Base-by-base conservation (phyloP, 2,329 filamentous ascomycete genomes). In the Xylaria digitata region DNA sequence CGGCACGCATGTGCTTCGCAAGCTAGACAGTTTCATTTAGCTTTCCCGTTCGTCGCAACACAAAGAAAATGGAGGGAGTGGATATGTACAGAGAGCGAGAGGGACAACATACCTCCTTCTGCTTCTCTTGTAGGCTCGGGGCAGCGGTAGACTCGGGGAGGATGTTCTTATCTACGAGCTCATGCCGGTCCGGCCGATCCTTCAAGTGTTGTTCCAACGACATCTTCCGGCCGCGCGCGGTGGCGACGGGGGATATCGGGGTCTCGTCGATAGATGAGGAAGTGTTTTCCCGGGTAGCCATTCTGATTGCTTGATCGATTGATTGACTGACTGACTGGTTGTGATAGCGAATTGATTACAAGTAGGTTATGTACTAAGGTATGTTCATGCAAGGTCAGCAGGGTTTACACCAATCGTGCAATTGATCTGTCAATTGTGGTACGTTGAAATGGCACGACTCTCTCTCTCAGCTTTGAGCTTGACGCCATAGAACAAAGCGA, bases 131-230 rank as follows among this genome's bases (percentile, higher is more conserved):
- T 61, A 97, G 83, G 2, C 90, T 87, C 0, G 94, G 94, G 0
- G 94, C 93, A 19, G 91, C 93, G 58, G 80, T 90, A 37, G 91
- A 91, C 63, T 89, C 88, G 30, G 92, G 92, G 30, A 97, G 89
- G 78, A 97, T 97, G 80, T 97, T 97, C 73, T 92, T 91, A 77
- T 96, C 91, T 69, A 97, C 83, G 23, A 97, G 85, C 75, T 93
- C 89, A 42, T 93, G 87, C 64, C 92, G 89, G 23, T 93, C 87
- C 26, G 91, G 91, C 46, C 93, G 91, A 73, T 89, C 87, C 77
- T 89, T 86, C 61, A 93, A 84, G 75, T 92, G 88, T 74, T 89
- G 88, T 79, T 92, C 90, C 13, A 94, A 84, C 3, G 90, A 93
- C 82, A 92, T 89, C 78, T 86, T 87, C 73, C 88, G 85, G 48